Base-by-base conservation (phyloP, 139 green algal genomes). In the Pleodorina starrii region DNA sequence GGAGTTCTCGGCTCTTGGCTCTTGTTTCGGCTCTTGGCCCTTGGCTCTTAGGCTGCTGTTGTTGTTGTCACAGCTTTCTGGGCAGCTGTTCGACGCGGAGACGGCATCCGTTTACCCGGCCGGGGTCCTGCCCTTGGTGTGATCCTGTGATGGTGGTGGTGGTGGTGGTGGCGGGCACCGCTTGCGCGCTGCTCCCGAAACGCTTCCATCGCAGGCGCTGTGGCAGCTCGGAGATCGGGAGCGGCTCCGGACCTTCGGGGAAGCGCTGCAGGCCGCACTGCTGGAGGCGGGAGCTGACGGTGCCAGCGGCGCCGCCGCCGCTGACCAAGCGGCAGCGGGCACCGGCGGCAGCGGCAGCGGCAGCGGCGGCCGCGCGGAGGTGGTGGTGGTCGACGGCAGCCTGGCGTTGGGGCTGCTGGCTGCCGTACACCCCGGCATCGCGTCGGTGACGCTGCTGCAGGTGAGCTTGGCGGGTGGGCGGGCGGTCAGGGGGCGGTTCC, bases 131-230 rank as follows among this genome's bases (percentile, higher is more conserved):
- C n/a, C n/a, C n/a, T n/a, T n/a, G n/a, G n/a, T n/a, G n/a, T n/a
- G n/a, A n/a, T n/a, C n/a, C n/a, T n/a, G n/a, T n/a, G n/a, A n/a
- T n/a, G n/a, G n/a, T n/a, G n/a, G n/a, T n/a, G n/a, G n/a, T n/a
- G n/a, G n/a, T n/a, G n/a, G n/a, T n/a, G n/a, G n/a, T n/a, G n/a
- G n/a, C n/a, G n/a, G n/a, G n/a, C n/a, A n/a, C n/a, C n/a, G n/a
- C n/a, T n/a, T n/a, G n/a, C n/a, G n/a, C n/a, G n/a, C n/a, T n/a
- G n/a, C n/a, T n/a, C n/a, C n/a, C n/a, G n/a, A n/a, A n/a, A n/a
- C n/a, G n/a, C n/a, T n/a, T n/a, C n/a, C n/a, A n/a, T n/a, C n/a
- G 79, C 69, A 82, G 68, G 69, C 68, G 48, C 69, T 89, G 69
- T 36, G 73, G 16, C 84, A 89, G 69, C 27, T 89, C 48, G 69